Evolutionary conservation across 169 alveolate genomes (phyloP), one percentile per base, ranked within the genome.

Genomic region (Plasmodium malariae): DNA sequence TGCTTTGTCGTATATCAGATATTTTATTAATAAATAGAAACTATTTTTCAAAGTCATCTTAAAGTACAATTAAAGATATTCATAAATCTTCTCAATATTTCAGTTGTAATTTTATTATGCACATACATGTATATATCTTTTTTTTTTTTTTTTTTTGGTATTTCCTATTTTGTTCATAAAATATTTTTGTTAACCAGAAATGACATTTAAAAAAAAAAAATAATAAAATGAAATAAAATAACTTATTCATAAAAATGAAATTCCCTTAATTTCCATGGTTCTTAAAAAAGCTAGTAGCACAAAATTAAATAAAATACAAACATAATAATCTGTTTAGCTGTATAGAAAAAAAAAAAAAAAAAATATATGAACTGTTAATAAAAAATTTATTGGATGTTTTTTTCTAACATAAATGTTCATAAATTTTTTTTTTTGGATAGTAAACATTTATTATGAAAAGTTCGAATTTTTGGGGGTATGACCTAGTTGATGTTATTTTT

Each of bases 301-400:
- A 17, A 34, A 54, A 73, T 55, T 7, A 48, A 6, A 6, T 40
- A 45, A 57, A 26, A 36, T 73, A 73, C 87, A 73, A 57, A 54
- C n/a, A 30, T 73, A 30, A 28, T 26, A 4, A 73, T 26, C 51
- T 30, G 21, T 73, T 54, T 55, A 36, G 37, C 43, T 55, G 17
- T 73, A 11, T 40, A 45, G 48, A 30, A 48, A 28, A 48, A 48
- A 57, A 55, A 72, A 71, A 32, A 73, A 73, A 55, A 71, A 48
- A 48, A 71, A 55, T n/a, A 21, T 51, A n/a, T 73, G 36, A 73
- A 57, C 55, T 63, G 87, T 73, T 45, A 59, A 73, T 55, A 73
- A 73, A 73, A 73, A 36, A 32, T 54, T 73, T 73, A 30, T 24
- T 57, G 40, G 11, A 34, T 28, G 24, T 69, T 70, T 70, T 70